A percentile compares a stretch with the other conserved stretches of the same genome.
These are phyloP conservation scores for Aspergillus carlsbadensis DNA, from an alignment of 495 filamentous ascomycete species.

Conservation along the genomic window DNA sequence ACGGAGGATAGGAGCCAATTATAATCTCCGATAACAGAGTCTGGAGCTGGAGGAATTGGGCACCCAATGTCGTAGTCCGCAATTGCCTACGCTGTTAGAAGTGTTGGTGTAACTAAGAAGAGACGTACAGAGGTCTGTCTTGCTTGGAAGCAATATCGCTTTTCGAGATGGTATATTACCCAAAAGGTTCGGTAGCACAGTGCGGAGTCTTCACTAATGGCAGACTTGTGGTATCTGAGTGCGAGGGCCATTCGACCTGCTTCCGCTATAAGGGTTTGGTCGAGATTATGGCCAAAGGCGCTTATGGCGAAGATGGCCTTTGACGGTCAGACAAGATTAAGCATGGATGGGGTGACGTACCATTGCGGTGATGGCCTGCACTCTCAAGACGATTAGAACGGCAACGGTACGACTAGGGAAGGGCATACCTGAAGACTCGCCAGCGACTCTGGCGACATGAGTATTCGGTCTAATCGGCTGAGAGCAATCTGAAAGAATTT, in stretches of 20 bases:
- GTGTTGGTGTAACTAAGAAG: neutral
- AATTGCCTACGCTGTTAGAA: slow-evolving; percentile 3
- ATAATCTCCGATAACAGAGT: slow-evolving; percentile 24
- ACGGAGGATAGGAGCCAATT: slow-evolving; percentile 30
- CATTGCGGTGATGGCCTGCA: slow-evolving; percentile 19
- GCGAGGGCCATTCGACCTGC: slow-evolving; percentile 23
- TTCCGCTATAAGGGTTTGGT: slow-evolving; percentile 27
- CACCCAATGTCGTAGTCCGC: slow-evolving; percentile 29
- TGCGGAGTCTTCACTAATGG: neutral
- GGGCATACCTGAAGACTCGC: slow-evolving; percentile 20
- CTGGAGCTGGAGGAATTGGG: slow-evolving; percentile 24
- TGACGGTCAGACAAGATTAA: neutral
- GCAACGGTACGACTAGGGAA: neutral
- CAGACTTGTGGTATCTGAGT: slow-evolving; percentile 16
- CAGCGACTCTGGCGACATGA: slow-evolving; percentile 16
- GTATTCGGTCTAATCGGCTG: slow-evolving; percentile 5
- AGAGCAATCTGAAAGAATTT: slow-evolving; percentile 25
- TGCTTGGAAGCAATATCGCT: slow-evolving; percentile 25
- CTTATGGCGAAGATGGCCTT: slow-evolving; percentile 22
- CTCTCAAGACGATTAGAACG: neutral
- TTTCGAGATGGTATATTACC: slow-evolving; percentile 36
- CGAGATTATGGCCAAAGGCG: slow-evolving; percentile 25
- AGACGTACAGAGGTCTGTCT: slow-evolving; percentile 23
- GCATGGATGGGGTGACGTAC: neutral
- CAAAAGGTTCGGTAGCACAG: slow-evolving; percentile 27